A percentile compares a stretch with the other conserved stretches of the same genome.
Evolutionary conservation across 352 stramenopile genomes (phyloP).

Genomic region (Phytophthora chlamydospora): DNA sequence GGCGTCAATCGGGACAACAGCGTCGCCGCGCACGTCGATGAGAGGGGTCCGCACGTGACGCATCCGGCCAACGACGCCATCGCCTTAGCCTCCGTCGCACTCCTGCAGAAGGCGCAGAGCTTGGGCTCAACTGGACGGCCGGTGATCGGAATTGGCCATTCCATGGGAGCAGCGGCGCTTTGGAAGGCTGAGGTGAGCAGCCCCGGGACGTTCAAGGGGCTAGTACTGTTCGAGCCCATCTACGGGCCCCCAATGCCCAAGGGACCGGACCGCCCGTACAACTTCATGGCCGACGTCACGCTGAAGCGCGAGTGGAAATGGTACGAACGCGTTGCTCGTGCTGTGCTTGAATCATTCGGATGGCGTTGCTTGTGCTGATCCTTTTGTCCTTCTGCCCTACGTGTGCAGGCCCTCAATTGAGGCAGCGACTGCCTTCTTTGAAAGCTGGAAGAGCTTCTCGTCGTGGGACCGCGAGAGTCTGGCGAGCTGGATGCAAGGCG

Average conservation of each 20-base stretch:
- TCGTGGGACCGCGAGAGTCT: conserved; percentile 48
- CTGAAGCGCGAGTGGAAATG: conserved; percentile 38
- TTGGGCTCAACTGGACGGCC: conserved; percentile 9
- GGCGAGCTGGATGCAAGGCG: conserved; percentile 36
- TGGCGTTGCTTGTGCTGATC: neutral
- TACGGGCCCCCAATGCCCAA: conserved; percentile 25
- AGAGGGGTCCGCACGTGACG: conserved; percentile 33
- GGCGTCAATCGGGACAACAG: conserved; percentile 47
- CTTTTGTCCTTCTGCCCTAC: neutral
- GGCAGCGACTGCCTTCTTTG: conserved; percentile 36
- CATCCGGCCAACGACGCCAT: conserved; percentile 49
- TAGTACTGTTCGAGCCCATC: conserved; percentile 59
- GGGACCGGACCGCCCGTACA: conserved; percentile 6
- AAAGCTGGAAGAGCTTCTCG: conserved; percentile 42
- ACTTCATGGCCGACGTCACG: conserved; percentile 38
- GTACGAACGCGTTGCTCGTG: conserved; percentile 4
- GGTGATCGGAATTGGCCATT: conserved; percentile 63
- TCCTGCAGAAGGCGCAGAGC: conserved; percentile 20
- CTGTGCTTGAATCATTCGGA: neutral
- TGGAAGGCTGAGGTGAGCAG: conserved; percentile 37
- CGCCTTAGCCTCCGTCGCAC: conserved; percentile 14
- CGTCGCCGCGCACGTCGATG: conserved; percentile 30
- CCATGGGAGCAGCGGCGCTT: conserved; percentile 43
- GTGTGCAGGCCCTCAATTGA: conserved; percentile 30
- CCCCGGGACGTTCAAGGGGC: conserved; percentile 48